Percentiles rank a stretch among this genome's conserved stretches.
Evolutionary conservation across 2,329 filamentous ascomycete species (phyloP).

Genomic region (Sphaceloma murrayae): DNA sequence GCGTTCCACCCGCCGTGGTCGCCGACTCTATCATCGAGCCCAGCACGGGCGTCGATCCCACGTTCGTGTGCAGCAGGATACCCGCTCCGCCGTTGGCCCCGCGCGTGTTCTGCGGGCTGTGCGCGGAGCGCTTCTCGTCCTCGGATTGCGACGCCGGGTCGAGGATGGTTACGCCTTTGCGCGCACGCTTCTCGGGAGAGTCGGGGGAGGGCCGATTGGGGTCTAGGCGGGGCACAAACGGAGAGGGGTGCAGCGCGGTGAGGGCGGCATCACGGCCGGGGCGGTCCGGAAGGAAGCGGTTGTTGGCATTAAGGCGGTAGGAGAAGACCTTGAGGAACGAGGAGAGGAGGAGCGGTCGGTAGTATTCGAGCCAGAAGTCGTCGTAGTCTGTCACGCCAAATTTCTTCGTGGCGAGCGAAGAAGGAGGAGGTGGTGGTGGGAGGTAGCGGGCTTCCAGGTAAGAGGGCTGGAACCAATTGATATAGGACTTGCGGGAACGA

Average conservation of each 20-base stretch:
- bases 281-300: slow-evolving; percentile 70
- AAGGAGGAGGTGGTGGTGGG: slow-evolving; percentile 39
- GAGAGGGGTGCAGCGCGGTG: slow-evolving; percentile 81
- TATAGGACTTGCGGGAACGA: slow-evolving; percentile 56
- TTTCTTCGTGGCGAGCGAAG: slow-evolving; percentile 20
- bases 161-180: slow-evolving; percentile 44
- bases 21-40: slow-evolving; percentile 5
- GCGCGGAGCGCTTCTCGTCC: slow-evolving; percentile 2
- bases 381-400: slow-evolving; percentile 56
- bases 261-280: slow-evolving; percentile 52
- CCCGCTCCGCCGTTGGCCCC: slow-evolving; percentile 29
- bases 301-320: slow-evolving; percentile 82
- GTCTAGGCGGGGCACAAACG: slow-evolving; percentile 63
- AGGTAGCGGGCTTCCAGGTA: slow-evolving; percentile 56
- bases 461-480: slow-evolving; percentile 74
- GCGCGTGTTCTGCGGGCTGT: slow-evolving; percentile 14
- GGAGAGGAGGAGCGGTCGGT: slow-evolving; percentile 76
- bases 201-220: slow-evolving; percentile 27
- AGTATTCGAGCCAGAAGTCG: slow-evolving; percentile 97
- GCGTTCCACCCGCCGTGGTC: slow-evolving; percentile 2
- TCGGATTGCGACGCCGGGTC: slow-evolving; percentile 44
- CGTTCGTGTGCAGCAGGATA: slow-evolving; percentile 31
- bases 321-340: slow-evolving; percentile 88
- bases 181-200: slow-evolving; percentile 21
- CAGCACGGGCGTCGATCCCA: neutral